These are phyloP conservation scores for Ogataea pignaliae DNA, from an alignment of 805 yeast species.

Conservation along the genomic window DNA sequence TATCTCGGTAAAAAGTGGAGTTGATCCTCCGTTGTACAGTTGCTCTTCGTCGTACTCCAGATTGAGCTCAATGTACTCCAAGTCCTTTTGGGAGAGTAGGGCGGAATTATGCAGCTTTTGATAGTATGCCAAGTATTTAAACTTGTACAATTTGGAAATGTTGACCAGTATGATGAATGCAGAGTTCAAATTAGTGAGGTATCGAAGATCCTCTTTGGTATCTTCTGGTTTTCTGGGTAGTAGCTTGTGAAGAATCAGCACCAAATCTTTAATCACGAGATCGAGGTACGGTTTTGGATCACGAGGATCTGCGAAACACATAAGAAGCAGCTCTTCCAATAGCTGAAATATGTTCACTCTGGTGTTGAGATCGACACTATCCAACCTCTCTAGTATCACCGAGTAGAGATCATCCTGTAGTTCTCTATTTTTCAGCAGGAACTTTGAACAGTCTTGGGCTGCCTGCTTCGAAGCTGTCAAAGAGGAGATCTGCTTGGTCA, in stretches of 20 bases:
- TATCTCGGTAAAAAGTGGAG: neutral
- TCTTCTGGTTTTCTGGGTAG: conserved; percentile 28
- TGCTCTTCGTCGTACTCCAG: conserved; percentile 30
- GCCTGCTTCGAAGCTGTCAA: conserved; percentile 60
- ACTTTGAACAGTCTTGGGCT: conserved; percentile 48
- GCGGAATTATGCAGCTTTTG: conserved; percentile 30
- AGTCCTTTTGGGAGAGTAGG: conserved; percentile 35
- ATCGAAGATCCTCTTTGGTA: conserved; percentile 13
- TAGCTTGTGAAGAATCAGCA: conserved; percentile 30
- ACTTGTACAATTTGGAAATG: conserved; percentile 21
- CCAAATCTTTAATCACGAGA: conserved; percentile 30
- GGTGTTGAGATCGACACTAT: conserved; percentile 50
- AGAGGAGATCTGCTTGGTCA: conserved; percentile 58
- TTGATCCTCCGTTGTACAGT: conserved; percentile 3
- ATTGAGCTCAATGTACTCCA: conserved; percentile 24
- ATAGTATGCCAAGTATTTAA: conserved; percentile 15
- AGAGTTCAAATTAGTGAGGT: conserved; percentile 27
- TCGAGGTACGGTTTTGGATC: conserved; percentile 12
- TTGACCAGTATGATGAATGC: conserved; percentile 21
- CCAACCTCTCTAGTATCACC: conserved; percentile 57
- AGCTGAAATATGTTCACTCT: conserved; percentile 67
- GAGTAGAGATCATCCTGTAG: conserved; percentile 66
- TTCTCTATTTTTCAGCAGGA: conserved; percentile 53
- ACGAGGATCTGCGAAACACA: conserved; percentile 23
- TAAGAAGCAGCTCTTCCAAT: conserved; percentile 54